Percentiles rank a stretch among this genome's conserved stretches.
phyloP scores from a whole-genome alignment of 2,329 filamentous ascomycete species.

The Arthrobotrys sinensis region DNA sequence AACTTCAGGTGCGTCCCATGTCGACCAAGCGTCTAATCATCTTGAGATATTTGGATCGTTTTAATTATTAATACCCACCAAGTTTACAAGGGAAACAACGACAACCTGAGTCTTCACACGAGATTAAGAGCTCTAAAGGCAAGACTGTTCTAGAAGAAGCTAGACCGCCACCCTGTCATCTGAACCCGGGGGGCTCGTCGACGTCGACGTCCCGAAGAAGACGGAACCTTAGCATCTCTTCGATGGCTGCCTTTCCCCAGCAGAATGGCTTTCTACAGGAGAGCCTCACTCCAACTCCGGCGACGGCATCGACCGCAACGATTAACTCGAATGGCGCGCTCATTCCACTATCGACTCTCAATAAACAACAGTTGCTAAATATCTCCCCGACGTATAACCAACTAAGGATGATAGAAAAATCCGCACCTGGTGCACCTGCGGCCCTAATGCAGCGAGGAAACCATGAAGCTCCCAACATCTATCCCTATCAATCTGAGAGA shows the following conservation, averaged over 20 bases:
- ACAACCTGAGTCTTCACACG: conserved; percentile 3
- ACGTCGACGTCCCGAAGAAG: conserved; percentile 10
- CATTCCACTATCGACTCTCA: neutral
- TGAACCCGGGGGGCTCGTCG: conserved; percentile 1
- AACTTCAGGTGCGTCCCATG: conserved; percentile 21
- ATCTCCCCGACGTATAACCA: conserved; percentile 4
- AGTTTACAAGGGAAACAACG: conserved; percentile 17
- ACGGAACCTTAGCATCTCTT: conserved; percentile 15
- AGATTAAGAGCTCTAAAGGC: neutral
- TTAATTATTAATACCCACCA: conserved; percentile 4
- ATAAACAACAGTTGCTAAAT: conserved; percentile 11
- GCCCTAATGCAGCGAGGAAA: conserved; percentile 18
- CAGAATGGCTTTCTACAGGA: conserved; percentile 8
- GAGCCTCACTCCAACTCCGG: neutral
- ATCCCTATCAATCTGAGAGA: conserved; percentile 9
- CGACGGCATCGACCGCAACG: neutral
- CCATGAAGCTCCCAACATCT: neutral
- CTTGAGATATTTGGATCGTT: neutral
- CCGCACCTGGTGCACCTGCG: neutral
- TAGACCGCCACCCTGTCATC: neutral
- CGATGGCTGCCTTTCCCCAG: neutral
- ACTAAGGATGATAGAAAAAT: neutral
- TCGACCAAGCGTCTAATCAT: neutral
- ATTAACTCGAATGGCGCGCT: neutral
- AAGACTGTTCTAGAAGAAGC: conserved; percentile 9